Conservation (phyloP, 2,329 filamentous ascomycete species). For the Penicillium sp. region DNA sequence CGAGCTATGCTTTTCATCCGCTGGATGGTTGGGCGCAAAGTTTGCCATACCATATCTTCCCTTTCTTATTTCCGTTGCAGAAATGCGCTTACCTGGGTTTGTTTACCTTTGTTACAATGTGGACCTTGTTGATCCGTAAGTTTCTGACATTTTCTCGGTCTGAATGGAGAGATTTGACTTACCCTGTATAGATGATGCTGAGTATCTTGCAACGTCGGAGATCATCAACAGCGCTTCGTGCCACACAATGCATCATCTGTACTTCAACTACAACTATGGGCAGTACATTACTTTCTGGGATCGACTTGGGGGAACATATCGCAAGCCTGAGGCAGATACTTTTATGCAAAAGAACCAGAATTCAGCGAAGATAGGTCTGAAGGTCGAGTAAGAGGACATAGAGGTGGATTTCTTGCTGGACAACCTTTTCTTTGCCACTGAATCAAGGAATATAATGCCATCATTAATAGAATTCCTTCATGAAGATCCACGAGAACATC, state of each 20-base stretch:
- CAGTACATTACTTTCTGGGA: conserved; percentile 94
- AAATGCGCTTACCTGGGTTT: conserved; percentile 79
- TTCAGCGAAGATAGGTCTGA: conserved; percentile 1
- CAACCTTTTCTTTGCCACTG: too few relatives aligned
- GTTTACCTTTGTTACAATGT: conserved; percentile 89
- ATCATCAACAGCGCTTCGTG: conserved; percentile 83
- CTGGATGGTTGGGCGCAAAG: conserved; percentile 84
- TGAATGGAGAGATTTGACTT: background rate
- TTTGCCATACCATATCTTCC: conserved; percentile 85
- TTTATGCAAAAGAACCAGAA: conserved; percentile 12
- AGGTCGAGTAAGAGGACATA: conserved; percentile 3
- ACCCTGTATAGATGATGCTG: conserved; percentile 63
- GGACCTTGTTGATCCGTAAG: conserved; percentile 78
- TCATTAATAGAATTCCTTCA: too few relatives aligned
- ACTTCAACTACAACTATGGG: conserved; percentile 88
- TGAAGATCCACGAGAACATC: too few relatives aligned
- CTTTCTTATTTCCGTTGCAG: conserved; percentile 83
- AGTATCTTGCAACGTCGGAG: conserved; percentile 79
- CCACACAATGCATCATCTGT: conserved; percentile 84
- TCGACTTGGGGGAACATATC: conserved; percentile 65
- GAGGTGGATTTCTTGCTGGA: too few relatives aligned
- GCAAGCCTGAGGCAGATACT: conserved; percentile 15
- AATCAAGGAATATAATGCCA: background rate
- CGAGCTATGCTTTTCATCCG: conserved; percentile 89
- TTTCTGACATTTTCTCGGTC: background rate